Conservation (phyloP, 106 monocot genomes). For the Dendrobium officinale region DNA sequence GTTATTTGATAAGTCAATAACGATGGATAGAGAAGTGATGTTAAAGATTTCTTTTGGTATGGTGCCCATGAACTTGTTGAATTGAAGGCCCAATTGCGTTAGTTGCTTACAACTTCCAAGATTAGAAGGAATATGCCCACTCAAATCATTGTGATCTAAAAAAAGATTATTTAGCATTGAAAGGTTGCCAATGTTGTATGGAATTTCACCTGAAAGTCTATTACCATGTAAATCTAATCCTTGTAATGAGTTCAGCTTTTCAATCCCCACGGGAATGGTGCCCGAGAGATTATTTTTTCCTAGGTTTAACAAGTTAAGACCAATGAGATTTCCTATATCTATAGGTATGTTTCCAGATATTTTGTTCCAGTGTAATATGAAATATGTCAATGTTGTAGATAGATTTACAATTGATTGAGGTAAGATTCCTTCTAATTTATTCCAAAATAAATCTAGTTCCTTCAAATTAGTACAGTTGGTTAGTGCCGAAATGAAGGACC, state of each 20-base stretch:
- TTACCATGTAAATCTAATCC: not conserved
- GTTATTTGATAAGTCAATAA: conserved; percentile 9
- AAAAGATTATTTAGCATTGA: not conserved
- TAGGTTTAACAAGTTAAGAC: not conserved
- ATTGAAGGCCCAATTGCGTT: not conserved
- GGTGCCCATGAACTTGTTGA: not conserved
- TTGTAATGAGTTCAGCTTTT: not conserved
- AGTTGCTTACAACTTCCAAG: not conserved
- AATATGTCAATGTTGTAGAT: not conserved
- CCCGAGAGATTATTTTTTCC: not conserved
- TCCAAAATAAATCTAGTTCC: not conserved
- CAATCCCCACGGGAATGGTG: not conserved
- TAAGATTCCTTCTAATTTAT: not conserved
- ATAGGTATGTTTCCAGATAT: not conserved
- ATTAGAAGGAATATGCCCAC: not conserved
- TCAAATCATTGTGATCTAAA: not conserved
- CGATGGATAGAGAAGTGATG: not conserved
- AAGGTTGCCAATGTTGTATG: not conserved
- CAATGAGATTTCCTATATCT: not conserved
- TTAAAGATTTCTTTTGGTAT: not conserved
- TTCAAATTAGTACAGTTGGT: not conserved
- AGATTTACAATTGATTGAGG: not conserved
- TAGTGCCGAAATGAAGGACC: not conserved
- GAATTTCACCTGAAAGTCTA: not conserved
- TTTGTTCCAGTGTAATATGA: not conserved